These are phyloP conservation scores for Blastomyces parvus DNA, from an alignment of 2,329 filamentous ascomycete species.

Conservation along the genomic window DNA sequence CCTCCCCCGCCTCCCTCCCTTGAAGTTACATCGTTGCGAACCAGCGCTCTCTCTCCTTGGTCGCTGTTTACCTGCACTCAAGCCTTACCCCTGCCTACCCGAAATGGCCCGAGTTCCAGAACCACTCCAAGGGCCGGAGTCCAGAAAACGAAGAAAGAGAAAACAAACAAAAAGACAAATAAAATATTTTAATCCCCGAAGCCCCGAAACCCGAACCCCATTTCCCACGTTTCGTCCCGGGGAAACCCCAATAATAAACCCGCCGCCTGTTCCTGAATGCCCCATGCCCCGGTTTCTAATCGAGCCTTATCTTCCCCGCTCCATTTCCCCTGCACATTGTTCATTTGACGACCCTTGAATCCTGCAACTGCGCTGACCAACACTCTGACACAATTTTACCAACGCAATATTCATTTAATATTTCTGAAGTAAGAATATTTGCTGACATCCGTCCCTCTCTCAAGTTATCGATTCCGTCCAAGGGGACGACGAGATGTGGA, in stretches of 20 bases:
- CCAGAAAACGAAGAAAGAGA: neutral
- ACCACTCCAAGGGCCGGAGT: neutral
- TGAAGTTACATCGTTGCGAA: conserved; percentile 4
- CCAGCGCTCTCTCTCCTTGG: neutral
- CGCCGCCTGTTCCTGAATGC: neutral
- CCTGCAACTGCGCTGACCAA: neutral
- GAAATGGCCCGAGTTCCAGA: neutral
- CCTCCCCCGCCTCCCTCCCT: neutral
- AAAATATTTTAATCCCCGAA: neutral
- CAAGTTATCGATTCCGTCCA: conserved; percentile 32
- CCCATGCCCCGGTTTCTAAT: neutral
- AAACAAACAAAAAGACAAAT: neutral
- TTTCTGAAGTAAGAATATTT: neutral
- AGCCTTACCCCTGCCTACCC: neutral
- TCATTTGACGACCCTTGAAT: neutral
- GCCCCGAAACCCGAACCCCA: neutral
- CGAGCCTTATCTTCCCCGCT: conserved; percentile 1
- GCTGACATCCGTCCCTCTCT: conserved; percentile 3
- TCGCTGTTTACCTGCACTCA: neutral
- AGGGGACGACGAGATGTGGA: conserved; percentile 26
- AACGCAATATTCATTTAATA: neutral
- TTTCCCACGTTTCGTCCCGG: neutral
- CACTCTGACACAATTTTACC: neutral
- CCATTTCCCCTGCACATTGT: neutral
- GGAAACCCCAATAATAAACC: neutral